Percentiles rank a stretch among this genome's conserved stretches.
Conservation (phyloP, 352 stramenopile species). For the Stephanocyclus meneghinianus region DNA sequence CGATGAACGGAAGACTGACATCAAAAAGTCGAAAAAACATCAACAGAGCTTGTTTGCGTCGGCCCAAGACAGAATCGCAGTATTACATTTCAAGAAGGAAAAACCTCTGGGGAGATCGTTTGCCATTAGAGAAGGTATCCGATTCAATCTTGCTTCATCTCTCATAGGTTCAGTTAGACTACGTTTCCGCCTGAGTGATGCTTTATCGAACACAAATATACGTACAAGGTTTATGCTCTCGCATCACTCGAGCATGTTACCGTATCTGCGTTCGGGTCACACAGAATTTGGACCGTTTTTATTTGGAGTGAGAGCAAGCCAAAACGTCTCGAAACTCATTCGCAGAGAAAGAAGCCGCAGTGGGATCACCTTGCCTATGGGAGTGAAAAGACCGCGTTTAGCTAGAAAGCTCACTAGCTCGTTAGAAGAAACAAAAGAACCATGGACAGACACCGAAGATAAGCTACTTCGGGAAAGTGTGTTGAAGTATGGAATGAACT, state of each 20-base stretch:
- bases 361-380: constrained; percentile 70
- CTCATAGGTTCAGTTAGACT: constrained; percentile 23
- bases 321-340: constrained; percentile 25
- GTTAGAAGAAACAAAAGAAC: constrained; percentile 36
- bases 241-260: not conserved
- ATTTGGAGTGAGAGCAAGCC: constrained; percentile 46
- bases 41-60: constrained; percentile 9
- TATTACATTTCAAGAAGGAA: constrained; percentile 35
- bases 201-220: constrained; percentile 19
- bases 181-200: constrained; percentile 34
- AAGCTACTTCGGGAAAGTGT: constrained; percentile 49
- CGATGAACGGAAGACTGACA: constrained; percentile 17
- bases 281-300: constrained; percentile 63
- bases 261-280: not conserved
- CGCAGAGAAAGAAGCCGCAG: constrained; percentile 37
- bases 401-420: constrained; percentile 21
- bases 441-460: constrained; percentile 64
- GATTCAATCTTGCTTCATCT: constrained; percentile 24
- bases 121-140: constrained; percentile 20
- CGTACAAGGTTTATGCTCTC: not conserved
- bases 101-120: constrained; percentile 16
- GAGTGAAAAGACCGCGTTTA: constrained; percentile 58
- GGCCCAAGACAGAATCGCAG: constrained; percentile 13
- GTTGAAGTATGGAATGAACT: constrained; percentile 68
- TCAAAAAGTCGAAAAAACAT: constrained; percentile 43